Conservation (phyloP, 352 stramenopile genomes). For the Phytophthora sp. region DNA sequence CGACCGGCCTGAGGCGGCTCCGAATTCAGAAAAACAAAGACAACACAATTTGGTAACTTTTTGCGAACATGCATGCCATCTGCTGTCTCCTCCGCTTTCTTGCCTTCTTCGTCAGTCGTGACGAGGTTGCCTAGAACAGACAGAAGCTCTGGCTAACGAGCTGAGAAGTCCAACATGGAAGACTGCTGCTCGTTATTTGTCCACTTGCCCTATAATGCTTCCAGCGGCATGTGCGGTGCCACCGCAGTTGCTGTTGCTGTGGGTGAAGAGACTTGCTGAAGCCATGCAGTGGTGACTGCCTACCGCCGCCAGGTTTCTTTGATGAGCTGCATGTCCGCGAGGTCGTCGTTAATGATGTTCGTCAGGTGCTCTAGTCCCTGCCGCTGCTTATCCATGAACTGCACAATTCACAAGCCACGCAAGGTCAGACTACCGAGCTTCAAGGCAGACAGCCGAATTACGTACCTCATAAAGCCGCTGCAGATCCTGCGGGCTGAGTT, state of each 20-base stretch:
- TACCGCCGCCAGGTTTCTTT: slow-evolving; percentile 86
- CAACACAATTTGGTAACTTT: slow-evolving; percentile 38
- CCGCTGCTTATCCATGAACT: slow-evolving; percentile 88
- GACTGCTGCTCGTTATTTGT: no score
- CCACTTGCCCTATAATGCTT: no score
- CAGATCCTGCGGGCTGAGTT: slow-evolving; percentile 77
- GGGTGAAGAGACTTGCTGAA: no score
- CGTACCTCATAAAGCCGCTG: slow-evolving; percentile 77
- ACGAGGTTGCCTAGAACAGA: no score
- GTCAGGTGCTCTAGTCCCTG: slow-evolving; percentile 86
- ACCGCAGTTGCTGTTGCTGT: no score
- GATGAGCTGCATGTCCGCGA: slow-evolving; percentile 89
- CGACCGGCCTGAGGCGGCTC: background rate
- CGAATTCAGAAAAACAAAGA: slow-evolving; percentile 26
- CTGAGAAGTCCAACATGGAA: no score
- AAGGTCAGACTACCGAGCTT: slow-evolving; percentile 4
- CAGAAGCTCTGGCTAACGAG: no score
- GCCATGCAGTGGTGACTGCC: no score
- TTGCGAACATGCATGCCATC: slow-evolving; percentile 30
- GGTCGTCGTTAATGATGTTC: slow-evolving; percentile 83
- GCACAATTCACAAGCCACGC: slow-evolving; percentile 16
- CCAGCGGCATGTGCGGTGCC: background rate
- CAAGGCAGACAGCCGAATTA: background rate
- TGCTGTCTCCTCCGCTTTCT: slow-evolving; percentile 6
- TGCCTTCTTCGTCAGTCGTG: background rate